Percentiles rank a stretch among this genome's conserved stretches.
These are phyloP conservation scores for Nakazawaea ishiwadae DNA, from an alignment of 805 yeast species.

Conservation along the genomic window DNA sequence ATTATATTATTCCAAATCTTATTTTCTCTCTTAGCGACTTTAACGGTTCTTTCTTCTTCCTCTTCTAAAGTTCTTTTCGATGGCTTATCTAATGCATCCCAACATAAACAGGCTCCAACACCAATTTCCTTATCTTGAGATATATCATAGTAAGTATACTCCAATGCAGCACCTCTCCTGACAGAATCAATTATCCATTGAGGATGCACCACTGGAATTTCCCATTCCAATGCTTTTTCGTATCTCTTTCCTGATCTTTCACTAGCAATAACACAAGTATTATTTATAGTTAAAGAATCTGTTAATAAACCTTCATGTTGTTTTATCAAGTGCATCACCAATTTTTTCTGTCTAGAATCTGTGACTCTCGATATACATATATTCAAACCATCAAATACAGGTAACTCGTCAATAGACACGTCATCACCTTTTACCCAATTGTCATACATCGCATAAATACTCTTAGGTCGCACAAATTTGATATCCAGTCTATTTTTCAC, in stretches of 20 bases:
- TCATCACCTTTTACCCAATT: conserved; percentile 48
- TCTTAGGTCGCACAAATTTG: conserved; percentile 43
- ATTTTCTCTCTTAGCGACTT: conserved; percentile 9
- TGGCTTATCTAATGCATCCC: conserved; percentile 25
- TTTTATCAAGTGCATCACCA: conserved; percentile 30
- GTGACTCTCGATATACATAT: conserved; percentile 38
- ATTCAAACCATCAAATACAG: conserved; percentile 39
- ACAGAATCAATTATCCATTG: conserved; percentile 43
- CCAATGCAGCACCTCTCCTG: conserved; percentile 38
- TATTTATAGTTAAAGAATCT: conserved; percentile 42
- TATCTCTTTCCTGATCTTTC: conserved; percentile 48
- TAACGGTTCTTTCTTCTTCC: conserved; percentile 8
- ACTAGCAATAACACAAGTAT: conserved; percentile 43
- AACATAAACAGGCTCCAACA: conserved; percentile 28
- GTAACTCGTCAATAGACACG: conserved; percentile 23
- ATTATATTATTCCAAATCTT: conserved; percentile 14
- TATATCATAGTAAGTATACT: conserved; percentile 35
- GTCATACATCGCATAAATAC: conserved; percentile 39
- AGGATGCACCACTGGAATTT: conserved; percentile 47
- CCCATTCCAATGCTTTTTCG: conserved; percentile 48
- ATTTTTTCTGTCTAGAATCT: conserved; percentile 25
- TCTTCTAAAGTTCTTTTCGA: conserved; percentile 7
- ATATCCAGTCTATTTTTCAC: conserved; percentile 53
- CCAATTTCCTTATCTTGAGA: conserved; percentile 20
- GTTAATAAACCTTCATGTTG: conserved; percentile 47